Conservation (phyloP, 495 filamentous ascomycete species). For the Haplographium delicatum region DNA sequence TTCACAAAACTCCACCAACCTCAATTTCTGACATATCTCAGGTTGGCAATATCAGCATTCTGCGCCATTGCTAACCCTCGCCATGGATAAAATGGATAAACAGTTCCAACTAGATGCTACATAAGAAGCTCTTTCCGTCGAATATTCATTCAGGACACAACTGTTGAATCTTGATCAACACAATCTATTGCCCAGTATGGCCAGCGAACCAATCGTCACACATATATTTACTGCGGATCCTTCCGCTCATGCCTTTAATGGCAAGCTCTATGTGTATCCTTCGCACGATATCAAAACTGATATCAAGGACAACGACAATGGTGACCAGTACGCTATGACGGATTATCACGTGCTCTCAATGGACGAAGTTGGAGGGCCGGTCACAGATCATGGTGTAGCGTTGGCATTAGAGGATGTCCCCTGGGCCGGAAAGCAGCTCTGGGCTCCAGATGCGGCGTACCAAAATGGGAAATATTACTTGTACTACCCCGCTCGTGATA, state of each 20-base stretch:
- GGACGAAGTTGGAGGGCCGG: conserved; percentile 40
- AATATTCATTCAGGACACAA: neutral
- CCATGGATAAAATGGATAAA: conserved; percentile 5
- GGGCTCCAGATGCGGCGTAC: conserved; percentile 58
- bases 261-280: conserved; percentile 59
- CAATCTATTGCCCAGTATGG: conserved; percentile 1
- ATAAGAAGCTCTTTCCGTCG: neutral
- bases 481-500: conserved; percentile 59
- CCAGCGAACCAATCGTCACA: conserved; percentile 45
- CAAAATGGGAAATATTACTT: conserved; percentile 59
- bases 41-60: too few relatives aligned
- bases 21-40: too few relatives aligned
- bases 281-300: conserved; percentile 60
- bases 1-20: too few relatives aligned
- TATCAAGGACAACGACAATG: conserved; percentile 67
- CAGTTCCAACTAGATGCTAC: neutral
- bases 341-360: conserved; percentile 63
- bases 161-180: too few relatives aligned
- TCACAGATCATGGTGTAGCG: conserved; percentile 54
- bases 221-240: conserved; percentile 67
- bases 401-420: conserved; percentile 49
- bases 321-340: conserved; percentile 77
- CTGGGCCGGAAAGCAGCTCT: conserved; percentile 60
- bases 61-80: conserved; percentile 1
- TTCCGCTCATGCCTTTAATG: conserved; percentile 50